phyloP scores from a whole-genome alignment of 768 basidiomycete genomes.

The Tremella fuciformis region DNA sequence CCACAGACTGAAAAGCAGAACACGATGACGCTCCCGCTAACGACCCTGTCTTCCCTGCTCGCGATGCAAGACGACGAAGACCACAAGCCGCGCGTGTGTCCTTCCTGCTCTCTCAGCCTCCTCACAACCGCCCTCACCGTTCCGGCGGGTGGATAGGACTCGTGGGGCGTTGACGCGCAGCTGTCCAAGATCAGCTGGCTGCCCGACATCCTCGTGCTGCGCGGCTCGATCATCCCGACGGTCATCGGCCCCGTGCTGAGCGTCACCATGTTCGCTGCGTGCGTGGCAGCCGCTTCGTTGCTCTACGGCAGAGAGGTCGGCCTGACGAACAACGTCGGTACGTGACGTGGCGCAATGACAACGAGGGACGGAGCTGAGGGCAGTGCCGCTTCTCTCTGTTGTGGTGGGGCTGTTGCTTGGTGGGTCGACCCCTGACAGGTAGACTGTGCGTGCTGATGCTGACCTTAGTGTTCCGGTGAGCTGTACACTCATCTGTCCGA shows the following conservation, averaged over 20 bases:
- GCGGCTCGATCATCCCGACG: slow-evolving; percentile 71
- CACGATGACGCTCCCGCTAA: slow-evolving; percentile 23
- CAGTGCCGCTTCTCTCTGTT: slow-evolving; percentile 77
- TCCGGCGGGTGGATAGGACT: background rate
- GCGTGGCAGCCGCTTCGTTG: slow-evolving; percentile 41
- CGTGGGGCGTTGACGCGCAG: slow-evolving; percentile 20
- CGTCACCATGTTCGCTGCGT: slow-evolving; percentile 68
- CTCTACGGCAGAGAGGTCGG: slow-evolving; percentile 61
- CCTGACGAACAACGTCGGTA: slow-evolving; percentile 70
- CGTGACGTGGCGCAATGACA: slow-evolving; percentile 8
- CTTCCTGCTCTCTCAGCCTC: background rate
- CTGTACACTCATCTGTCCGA: background rate
- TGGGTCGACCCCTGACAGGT: slow-evolving; percentile 46
- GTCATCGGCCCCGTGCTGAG: slow-evolving; percentile 81
- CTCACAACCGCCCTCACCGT: too few species aligned
- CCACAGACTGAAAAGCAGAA: slow-evolving; percentile 7
- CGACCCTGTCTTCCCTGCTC: slow-evolving; percentile 37
- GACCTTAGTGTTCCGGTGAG: slow-evolving; percentile 34
- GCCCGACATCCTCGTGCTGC: slow-evolving; percentile 77
- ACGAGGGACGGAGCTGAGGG: background rate
- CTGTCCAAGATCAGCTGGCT: slow-evolving; percentile 65
- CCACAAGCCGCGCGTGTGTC: slow-evolving; percentile 38
- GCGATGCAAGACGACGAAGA: slow-evolving; percentile 45
- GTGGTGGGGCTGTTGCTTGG: slow-evolving; percentile 85
- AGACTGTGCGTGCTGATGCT: background rate